Conservation (phyloP, 805 yeast species). For the Nakazawaea populi region DNA sequence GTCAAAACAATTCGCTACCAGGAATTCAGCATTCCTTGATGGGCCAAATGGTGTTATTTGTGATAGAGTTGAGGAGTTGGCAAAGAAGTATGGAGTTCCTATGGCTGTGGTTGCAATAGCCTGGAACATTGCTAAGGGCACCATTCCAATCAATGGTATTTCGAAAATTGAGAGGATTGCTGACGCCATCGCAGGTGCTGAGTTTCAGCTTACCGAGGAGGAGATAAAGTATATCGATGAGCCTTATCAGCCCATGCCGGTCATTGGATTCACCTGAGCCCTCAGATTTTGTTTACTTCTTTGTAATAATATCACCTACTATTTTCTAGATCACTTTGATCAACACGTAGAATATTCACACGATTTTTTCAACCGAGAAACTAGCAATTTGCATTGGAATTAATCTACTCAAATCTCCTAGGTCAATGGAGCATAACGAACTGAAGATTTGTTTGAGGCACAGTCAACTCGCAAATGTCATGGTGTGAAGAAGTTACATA, state of each 20-base stretch:
- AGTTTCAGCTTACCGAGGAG: slow-evolving; percentile 30
- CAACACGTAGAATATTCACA: too few species aligned
- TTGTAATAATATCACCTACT: too few species aligned
- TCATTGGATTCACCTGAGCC: slow-evolving; percentile 31
- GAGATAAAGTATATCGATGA: slow-evolving; percentile 31
- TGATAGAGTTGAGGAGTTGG: slow-evolving; percentile 45
- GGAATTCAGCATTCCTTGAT: slow-evolving; percentile 14
- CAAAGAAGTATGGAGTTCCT: slow-evolving; percentile 36
- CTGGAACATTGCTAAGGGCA: slow-evolving; percentile 47
- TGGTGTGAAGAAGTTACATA: too few species aligned
- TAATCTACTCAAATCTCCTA: too few species aligned
- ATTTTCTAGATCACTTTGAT: too few species aligned
- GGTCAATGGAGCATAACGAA: too few species aligned
- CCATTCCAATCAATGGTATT: slow-evolving; percentile 50
- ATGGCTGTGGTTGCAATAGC: slow-evolving; percentile 52
- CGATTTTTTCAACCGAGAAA: too few species aligned
- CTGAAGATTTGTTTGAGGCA: too few species aligned
- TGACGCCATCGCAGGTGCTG: slow-evolving; percentile 38
- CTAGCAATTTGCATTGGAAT: too few species aligned
- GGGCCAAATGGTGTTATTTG: slow-evolving; percentile 30
- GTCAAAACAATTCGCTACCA: neutral
- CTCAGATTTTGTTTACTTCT: too few species aligned
- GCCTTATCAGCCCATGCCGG: slow-evolving; percentile 30
- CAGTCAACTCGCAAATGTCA: too few species aligned
- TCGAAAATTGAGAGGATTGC: slow-evolving; percentile 42